Base-by-base conservation (phyloP, 1,284 basidiomycete species). In the Tilletia indica region DNA sequence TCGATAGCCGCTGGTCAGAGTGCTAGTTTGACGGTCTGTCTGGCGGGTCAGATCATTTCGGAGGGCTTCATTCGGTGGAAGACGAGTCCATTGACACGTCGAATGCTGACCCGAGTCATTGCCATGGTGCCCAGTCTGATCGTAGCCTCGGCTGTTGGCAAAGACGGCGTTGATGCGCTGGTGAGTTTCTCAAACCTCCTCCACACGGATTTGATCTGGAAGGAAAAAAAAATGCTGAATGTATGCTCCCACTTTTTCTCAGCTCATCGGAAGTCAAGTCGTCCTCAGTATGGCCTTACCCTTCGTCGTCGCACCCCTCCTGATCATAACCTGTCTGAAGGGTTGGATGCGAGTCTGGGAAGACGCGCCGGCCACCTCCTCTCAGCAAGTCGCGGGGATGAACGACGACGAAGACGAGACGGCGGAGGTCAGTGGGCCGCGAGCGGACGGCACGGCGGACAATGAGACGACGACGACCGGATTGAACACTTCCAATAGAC, bases 31-130 rank as follows among this genome's bases (percentile, higher is more conserved):
- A 93, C 97, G 1, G 94, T 93, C 6, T 98, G 94, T 0, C 88
- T 98, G 12, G 92, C 94, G 0, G 96, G 95, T 0, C 88, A 98
- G 85, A 91, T 94, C 61, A 92, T 98, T 45, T 91, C 91, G 0
- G 96, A 98, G 85, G 96, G 96, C 0, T 97, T 97, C 85, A 88
- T 99, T 73, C 89, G 90, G 71, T 98, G 95, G 95, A 89, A 89
- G 69, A 88, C 93, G 67, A 91, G 92, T 71, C 92, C 94, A 12
- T 87, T 93, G 63, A 80, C 92, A 56, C 89, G 95, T 9, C 89
- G 95, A 8, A 85, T 96, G 3, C 78, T 94, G 68, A 99, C 96
- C 0, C 90, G 96, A 4, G 85, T 91, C 6, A 87, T 98, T 31
- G 91, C 92, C 3, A 89, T 98, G 47, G 87, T 97, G n/a, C 96